Percentiles rank a stretch among this genome's conserved stretches.
These are phyloP conservation scores for Dothidotthia symphoricarpi DNA, from an alignment of 2,329 filamentous ascomycete species.

Conservation along the genomic window DNA sequence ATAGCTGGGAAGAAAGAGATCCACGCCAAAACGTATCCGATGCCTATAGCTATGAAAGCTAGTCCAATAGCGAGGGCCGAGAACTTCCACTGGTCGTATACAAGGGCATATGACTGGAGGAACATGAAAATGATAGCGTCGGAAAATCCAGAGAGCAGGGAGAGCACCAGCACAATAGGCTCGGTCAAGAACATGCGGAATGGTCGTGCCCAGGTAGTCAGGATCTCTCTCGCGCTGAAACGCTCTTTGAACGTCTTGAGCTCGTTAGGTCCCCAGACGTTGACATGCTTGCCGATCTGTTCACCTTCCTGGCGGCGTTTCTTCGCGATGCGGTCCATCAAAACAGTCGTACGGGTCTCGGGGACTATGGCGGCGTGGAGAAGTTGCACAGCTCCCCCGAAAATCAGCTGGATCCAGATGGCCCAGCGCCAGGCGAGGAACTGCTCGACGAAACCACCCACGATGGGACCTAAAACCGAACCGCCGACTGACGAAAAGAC, in stretches of 20 bases:
- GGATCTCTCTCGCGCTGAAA: slow-evolving; percentile 42
- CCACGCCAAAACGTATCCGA: slow-evolving; percentile 67
- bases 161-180: slow-evolving; percentile 70
- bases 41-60: slow-evolving; percentile 56
- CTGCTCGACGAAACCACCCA: slow-evolving; percentile 73
- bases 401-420: slow-evolving; percentile 84
- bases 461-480: slow-evolving; percentile 71
- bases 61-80: slow-evolving; percentile 57
- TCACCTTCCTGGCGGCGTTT: slow-evolving; percentile 63
- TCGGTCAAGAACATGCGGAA: slow-evolving; percentile 75
- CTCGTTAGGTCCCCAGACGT: slow-evolving; percentile 75
- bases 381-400: slow-evolving; percentile 68
- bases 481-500: slow-evolving; percentile 79
- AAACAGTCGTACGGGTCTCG: slow-evolving; percentile 72
- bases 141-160: slow-evolving; percentile 70
- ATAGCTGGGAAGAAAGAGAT: slow-evolving; percentile 57
- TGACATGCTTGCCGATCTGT: slow-evolving; percentile 57
- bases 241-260: slow-evolving; percentile 46
- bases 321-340: slow-evolving; percentile 79
- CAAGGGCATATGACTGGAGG: slow-evolving; percentile 67
- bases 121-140: slow-evolving; percentile 79
- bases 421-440: slow-evolving; percentile 72
- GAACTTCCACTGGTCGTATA: slow-evolving; percentile 68
- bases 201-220: slow-evolving; percentile 56
- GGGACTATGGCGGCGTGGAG: slow-evolving; percentile 69